Conservation (phyloP, 2,329 filamentous ascomycete species). For the Sporothrix sp. region DNA sequence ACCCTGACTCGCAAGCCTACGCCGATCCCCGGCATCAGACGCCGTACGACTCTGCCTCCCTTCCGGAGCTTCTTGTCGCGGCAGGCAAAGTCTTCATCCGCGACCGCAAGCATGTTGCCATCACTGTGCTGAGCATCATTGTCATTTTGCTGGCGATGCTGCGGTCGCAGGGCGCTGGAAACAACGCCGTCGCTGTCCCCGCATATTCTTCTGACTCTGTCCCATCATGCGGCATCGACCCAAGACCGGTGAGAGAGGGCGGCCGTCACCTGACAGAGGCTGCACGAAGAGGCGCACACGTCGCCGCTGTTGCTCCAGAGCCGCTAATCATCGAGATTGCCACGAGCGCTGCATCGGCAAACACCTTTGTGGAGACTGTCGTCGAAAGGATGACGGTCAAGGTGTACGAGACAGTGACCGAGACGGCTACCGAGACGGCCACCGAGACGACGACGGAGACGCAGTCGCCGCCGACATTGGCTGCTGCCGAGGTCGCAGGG, state of each 20-base stretch:
- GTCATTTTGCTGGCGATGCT: conserved; percentile 40
- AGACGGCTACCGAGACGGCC: conserved; percentile 20
- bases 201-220: neutral
- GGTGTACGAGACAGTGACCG: conserved; percentile 21
- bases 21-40: neutral
- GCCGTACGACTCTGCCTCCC: conserved; percentile 34
- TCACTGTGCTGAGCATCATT: conserved; percentile 43
- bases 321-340: neutral
- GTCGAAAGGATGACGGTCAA: conserved; percentile 19
- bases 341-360: neutral
- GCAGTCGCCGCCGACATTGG: neutral
- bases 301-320: neutral
- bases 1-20: neutral
- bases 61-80: conserved; percentile 45
- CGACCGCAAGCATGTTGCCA: conserved; percentile 51
- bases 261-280: neutral
- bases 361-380: conserved; percentile 15
- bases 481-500: neutral
- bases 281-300: neutral
- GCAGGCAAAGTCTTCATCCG: conserved; percentile 44
- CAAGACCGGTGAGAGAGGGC: neutral
- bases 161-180: conserved; percentile 21
- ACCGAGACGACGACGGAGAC: conserved; percentile 12
- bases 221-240: neutral
- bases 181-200: neutral